Conservation (phyloP, 371 early-diverging fungal species). For the Mortierella sp. region DNA sequence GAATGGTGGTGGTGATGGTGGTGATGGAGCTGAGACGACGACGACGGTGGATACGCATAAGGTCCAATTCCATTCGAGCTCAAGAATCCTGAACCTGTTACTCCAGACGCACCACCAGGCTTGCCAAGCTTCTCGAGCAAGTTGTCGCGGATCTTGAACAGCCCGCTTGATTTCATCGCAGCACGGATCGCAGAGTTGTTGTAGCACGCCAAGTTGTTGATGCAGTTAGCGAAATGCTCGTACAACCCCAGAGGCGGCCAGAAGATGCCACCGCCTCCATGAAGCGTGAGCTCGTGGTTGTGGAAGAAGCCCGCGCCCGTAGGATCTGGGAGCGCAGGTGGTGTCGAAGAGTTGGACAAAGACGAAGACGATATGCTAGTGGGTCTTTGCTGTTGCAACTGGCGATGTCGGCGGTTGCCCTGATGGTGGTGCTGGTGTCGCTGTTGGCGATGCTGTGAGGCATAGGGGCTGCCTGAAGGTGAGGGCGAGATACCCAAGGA, state of each 20-base stretch:
- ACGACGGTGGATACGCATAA: not conserved
- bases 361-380: constrained; percentile 20
- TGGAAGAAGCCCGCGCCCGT: constrained; percentile 8
- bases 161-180: constrained; percentile 60
- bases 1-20: not conserved
- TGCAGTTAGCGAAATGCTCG: constrained; percentile 58
- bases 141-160: constrained; percentile 61
- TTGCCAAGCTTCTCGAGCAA: constrained; percentile 49
- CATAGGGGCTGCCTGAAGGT: constrained; percentile 5
- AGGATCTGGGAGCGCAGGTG: constrained; percentile 28
- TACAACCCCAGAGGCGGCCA: constrained; percentile 56
- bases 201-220: constrained; percentile 60
- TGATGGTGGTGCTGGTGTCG: constrained; percentile 14
- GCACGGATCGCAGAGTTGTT: constrained; percentile 59
- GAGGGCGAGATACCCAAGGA: constrained; percentile 10
- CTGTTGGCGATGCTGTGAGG: constrained; percentile 10
- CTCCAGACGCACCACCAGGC: not conserved
- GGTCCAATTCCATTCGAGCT: not conserved
- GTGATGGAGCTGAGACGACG: not conserved
- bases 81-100: not conserved
- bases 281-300: constrained; percentile 15
- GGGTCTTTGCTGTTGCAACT: constrained; percentile 28
- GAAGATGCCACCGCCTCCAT: constrained; percentile 20
- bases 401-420: constrained; percentile 31
- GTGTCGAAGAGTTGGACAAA: constrained; percentile 35